Evolutionary conservation across 1,139 yeast species (phyloP).

Genomic region (Yamadazyma spencermartinsiae): DNA sequence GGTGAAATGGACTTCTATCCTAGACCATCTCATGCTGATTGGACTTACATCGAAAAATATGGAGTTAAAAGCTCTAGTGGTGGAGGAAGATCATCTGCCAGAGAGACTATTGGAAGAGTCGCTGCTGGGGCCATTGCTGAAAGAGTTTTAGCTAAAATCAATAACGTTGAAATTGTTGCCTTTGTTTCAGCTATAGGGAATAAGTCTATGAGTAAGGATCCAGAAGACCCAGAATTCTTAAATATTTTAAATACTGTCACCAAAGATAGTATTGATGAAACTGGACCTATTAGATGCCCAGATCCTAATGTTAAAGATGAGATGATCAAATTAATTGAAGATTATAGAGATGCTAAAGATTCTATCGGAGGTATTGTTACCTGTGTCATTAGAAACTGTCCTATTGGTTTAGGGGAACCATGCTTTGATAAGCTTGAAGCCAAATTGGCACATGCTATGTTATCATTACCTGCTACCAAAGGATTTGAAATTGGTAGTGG

Average conservation of each 20-base stretch:
- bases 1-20: conserved; percentile 94
- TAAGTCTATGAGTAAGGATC: conserved; percentile 72
- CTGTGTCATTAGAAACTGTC: conserved; percentile 92
- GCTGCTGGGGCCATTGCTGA: conserved; percentile 99
- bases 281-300: conserved; percentile 95
- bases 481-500: conserved; percentile 98
- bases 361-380: conserved; percentile 98
- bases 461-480: conserved; percentile 95
- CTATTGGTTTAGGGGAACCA: conserved; percentile 95
- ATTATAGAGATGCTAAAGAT: conserved; percentile 83
- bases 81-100: conserved; percentile 95
- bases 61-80: conserved; percentile 93
- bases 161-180: conserved; percentile 91
- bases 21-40: conserved; percentile 97
- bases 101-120: conserved; percentile 97
- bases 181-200: conserved; percentile 91
- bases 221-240: conserved; percentile 64
- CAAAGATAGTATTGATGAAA: conserved; percentile 81
- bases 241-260: conserved; percentile 71
- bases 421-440: conserved; percentile 97
- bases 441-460: conserved; percentile 92
- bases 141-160: conserved; percentile 73
- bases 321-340: conserved; percentile 86
- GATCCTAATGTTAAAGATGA: conserved; percentile 66
- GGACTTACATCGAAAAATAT: conserved; percentile 86